Base-by-base conservation (phyloP, 495 filamentous ascomycete genomes). In the Penicillium desertorum region DNA sequence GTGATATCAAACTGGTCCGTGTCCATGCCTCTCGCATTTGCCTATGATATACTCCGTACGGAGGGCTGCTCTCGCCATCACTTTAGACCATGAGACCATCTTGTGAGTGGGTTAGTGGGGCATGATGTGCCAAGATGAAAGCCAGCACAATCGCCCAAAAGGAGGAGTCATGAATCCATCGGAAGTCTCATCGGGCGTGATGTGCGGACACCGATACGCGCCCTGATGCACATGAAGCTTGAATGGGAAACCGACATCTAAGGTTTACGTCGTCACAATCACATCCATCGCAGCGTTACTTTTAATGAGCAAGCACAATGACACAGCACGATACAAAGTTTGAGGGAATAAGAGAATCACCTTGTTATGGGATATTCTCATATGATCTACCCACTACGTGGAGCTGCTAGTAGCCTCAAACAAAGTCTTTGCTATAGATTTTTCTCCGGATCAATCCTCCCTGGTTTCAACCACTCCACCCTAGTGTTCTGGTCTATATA, bases 171-270 rank as follows among this genome's bases (percentile, higher is more conserved):
- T n/a, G 49, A 58, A 53, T 42, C 16, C 43, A 19, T 25, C 44
- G 22, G 23, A 14, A 22, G 16, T 19, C 9, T 20, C 37, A 22
- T 17, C 37, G 22, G 49, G 44, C 54, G 52, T 66, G 61, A 66
- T 61, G 56, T 49, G 50, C 54, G 42, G 5, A 51, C 36, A 11
- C 44, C 45, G 54, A 62, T 65, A 62, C 43, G 57, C 51, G 59
- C 60, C 57, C 45, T 58, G 22, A 45, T 63, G 65, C 65, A 63
- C 60, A 51, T 54, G 60, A 52, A 61, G 57, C 62, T 59, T 58
- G 45, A 44, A 48, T 32, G 1, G 22, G 30, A 30, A 29, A 1
- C 14, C 5, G 23, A 22, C 8, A 19, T 20, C 3, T 12, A n/a
- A 30, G 9, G 29, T 41, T 17, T 9, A 7, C 14, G 4, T 37